Evolutionary conservation across 2,329 filamentous ascomycete species (phyloP).

Genomic region (Rutstroemia sp.): DNA sequence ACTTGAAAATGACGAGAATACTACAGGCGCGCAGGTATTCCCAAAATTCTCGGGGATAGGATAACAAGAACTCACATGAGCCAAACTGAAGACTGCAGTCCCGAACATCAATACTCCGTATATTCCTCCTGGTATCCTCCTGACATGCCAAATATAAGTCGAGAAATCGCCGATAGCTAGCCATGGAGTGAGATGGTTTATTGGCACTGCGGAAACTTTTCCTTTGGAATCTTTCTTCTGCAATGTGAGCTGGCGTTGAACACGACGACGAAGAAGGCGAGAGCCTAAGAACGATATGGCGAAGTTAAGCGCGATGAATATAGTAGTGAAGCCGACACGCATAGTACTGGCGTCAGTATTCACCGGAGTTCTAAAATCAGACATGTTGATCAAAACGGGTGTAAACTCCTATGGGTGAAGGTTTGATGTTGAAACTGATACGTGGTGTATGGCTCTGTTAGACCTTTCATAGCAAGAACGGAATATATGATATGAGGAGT

Average conservation of each 20-base stretch:
- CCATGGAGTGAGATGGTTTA: not conserved
- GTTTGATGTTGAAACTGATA: no score
- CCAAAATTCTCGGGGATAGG: not conserved
- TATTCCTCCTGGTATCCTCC: not conserved
- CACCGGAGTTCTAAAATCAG: not conserved
- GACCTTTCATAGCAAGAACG: no score
- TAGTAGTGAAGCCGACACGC: not conserved
- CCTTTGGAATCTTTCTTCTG: not conserved
- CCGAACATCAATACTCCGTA: not conserved
- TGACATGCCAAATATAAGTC: not conserved
- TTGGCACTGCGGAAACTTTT: not conserved
- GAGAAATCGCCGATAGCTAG: not conserved
- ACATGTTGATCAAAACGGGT: not conserved
- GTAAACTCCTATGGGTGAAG: not conserved
- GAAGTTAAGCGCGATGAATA: not conserved
- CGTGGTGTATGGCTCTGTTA: no score
- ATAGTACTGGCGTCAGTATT: not conserved
- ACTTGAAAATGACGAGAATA: not conserved
- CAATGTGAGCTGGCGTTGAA: not conserved
- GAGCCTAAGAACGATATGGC: not conserved
- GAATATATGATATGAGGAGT: no score
- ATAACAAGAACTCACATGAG: not conserved
- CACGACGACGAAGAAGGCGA: not conserved
- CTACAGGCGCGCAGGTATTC: not conserved
- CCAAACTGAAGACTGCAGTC: not conserved